phyloP scores from a whole-genome alignment of 1,284 basidiomycete species.

The Cryptococcus sp. region DNA sequence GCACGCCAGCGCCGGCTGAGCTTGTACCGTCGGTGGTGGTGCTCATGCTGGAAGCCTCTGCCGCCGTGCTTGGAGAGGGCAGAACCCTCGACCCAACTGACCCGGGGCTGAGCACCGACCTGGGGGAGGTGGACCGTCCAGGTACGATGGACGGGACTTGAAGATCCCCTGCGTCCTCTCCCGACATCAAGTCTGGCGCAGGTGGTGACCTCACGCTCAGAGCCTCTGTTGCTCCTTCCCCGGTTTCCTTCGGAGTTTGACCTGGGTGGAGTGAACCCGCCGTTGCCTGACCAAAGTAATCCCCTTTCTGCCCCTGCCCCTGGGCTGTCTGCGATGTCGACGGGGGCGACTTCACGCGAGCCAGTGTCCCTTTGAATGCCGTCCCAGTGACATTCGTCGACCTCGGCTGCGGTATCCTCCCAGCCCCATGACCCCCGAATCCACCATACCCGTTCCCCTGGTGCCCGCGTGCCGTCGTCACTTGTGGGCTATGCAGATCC shows the following conservation, averaged over 20 bases:
- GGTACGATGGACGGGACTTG: slow-evolving; percentile 16
- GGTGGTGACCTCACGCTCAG: slow-evolving; percentile 2
- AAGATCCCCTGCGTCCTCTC: slow-evolving; percentile 11
- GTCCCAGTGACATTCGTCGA: slow-evolving; percentile 51
- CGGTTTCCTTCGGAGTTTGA: background rate
- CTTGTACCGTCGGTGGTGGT: no score
- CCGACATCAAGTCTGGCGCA: slow-evolving; percentile 25
- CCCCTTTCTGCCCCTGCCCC: background rate
- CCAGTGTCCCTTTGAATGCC: slow-evolving; percentile 36
- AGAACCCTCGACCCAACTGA: background rate
- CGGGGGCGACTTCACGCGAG: slow-evolving; percentile 12
- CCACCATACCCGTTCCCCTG: no score
- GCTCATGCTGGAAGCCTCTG: slow-evolving; percentile 1
- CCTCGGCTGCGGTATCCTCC: slow-evolving; percentile 32
- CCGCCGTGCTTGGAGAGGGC: background rate
- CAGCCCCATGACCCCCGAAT: background rate
- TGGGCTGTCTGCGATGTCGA: slow-evolving; percentile 7
- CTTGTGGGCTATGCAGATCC: slow-evolving; percentile 14
- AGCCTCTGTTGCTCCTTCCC: background rate
- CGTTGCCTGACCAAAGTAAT: slow-evolving; percentile 16
- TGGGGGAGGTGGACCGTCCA: slow-evolving; percentile 11
- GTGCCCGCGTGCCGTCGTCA: background rate
- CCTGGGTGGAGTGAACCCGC: background rate
- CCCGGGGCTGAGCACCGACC: background rate
- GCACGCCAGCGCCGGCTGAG: background rate